phyloP scores from a whole-genome alignment of 345 rosid species.

The Cardamine resedifolia region DNA sequence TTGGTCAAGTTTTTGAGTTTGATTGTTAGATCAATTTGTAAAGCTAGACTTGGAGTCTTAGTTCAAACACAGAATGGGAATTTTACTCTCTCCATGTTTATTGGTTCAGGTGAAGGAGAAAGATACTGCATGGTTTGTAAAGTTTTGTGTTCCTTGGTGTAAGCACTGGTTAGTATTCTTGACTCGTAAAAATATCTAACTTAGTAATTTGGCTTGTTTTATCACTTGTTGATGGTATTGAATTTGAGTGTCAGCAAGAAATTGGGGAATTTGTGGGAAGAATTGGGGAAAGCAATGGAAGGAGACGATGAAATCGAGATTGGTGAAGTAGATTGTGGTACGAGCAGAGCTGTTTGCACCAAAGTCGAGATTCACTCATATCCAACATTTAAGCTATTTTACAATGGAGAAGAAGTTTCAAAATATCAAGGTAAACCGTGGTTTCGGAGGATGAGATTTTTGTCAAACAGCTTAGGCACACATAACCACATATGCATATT shows the following conservation, averaged over 20 bases:
- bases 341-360: conserved; percentile 73
- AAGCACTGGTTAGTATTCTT: conserved; percentile 82
- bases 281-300: conserved; percentile 82
- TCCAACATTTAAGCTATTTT: conserved; percentile 91
- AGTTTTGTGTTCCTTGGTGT: conserved; percentile 98
- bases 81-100: conserved; percentile 14
- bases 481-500: background rate
- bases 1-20: conserved; percentile 3
- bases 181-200: background rate
- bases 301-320: conserved; percentile 93
- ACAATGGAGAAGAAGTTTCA: conserved; percentile 85
- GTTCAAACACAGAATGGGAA: background rate
- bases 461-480: background rate
- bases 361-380: conserved; percentile 90
- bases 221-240: conserved; percentile 16
- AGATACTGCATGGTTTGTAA: conserved; percentile 94
- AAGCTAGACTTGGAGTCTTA: background rate
- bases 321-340: conserved; percentile 90
- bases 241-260: conserved; percentile 62
- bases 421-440: conserved; percentile 72
- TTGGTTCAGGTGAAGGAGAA: conserved; percentile 81
- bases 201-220: background rate
- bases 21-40: background rate
- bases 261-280: conserved; percentile 91
- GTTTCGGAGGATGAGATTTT: background rate